These are phyloP conservation scores for Cladosporium cucumerinum DNA, from an alignment of 2,329 filamentous ascomycete genomes.

Conservation along the genomic window DNA sequence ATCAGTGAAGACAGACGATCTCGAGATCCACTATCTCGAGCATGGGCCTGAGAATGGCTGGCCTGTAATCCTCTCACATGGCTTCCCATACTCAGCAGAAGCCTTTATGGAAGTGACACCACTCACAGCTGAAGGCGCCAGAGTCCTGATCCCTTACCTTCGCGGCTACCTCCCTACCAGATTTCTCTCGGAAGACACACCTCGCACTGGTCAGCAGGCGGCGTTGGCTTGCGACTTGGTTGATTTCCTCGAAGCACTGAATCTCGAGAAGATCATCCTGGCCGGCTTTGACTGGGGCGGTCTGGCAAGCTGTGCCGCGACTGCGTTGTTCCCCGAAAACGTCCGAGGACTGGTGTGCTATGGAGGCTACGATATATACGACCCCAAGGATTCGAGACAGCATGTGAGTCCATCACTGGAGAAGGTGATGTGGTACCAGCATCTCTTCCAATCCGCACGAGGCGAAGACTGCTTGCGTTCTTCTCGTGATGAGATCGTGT, in stretches of 20 bases:
- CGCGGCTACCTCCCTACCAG: neutral
- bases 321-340: neutral
- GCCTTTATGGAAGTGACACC: neutral
- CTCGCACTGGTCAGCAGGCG: neutral
- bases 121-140: neutral
- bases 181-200: neutral
- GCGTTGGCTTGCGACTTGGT: neutral
- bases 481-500: neutral
- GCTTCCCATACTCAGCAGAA: neutral
- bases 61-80: neutral
- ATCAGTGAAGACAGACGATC: neutral
- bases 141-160: neutral
- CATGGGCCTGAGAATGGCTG: neutral
- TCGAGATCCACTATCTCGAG: neutral
- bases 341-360: neutral
- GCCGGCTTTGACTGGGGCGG: neutral
- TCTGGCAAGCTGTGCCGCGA: neutral
- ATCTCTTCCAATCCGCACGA: neutral
- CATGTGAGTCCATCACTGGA: neutral
- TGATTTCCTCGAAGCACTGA: neutral
- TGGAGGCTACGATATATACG: neutral
- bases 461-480: neutral
- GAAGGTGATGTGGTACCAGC: neutral
- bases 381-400: neutral
- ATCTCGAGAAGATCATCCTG: neutral